Evolutionary conservation across 2,329 filamentous ascomycete genomes (phyloP).

Genomic region (Colletotrichum endophyticum): DNA sequence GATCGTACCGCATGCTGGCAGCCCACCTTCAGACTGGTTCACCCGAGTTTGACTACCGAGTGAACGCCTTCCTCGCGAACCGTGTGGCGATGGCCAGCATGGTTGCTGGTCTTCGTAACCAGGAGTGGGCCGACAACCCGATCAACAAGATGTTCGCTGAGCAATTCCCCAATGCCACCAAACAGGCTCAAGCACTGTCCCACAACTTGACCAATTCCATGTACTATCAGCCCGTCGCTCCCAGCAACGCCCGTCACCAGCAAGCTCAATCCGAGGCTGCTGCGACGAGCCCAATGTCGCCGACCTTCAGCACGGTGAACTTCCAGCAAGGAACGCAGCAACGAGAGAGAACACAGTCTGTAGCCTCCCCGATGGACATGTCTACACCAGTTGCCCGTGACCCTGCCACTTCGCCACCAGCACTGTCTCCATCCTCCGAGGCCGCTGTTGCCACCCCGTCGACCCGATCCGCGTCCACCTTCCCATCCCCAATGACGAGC

Average conservation of each 20-base stretch:
- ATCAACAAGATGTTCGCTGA: conserved; percentile 52
- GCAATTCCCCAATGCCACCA: conserved; percentile 45
- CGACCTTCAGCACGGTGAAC: neutral
- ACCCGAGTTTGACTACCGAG: conserved; percentile 63
- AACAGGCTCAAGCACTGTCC: conserved; percentile 30
- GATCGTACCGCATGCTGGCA: conserved; percentile 68
- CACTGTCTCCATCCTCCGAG: conserved; percentile 29
- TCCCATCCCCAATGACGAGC: conserved; percentile 23
- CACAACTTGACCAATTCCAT: conserved; percentile 19
- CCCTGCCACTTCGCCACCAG: conserved; percentile 29
- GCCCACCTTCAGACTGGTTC: conserved; percentile 66
- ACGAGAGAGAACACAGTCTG: neutral
- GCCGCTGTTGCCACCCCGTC: conserved; percentile 6
- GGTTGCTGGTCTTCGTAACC: conserved; percentile 35
- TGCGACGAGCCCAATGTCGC: neutral
- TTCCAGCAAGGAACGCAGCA: conserved; percentile 26
- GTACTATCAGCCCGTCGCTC: conserved; percentile 6
- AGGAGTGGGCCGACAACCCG: conserved; percentile 47
- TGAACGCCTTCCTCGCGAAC: conserved; percentile 54
- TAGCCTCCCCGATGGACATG: conserved; percentile 24
- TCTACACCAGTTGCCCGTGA: neutral
- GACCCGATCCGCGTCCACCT: conserved; percentile 26
- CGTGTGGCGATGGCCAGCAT: conserved; percentile 47
- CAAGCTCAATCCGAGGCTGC: neutral
- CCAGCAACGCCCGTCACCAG: neutral